Evolutionary conservation across 2,329 filamentous ascomycete genomes (phyloP), one percentile per base, ranked within the genome.

Genomic region (Chaetothyriales sp.): DNA sequence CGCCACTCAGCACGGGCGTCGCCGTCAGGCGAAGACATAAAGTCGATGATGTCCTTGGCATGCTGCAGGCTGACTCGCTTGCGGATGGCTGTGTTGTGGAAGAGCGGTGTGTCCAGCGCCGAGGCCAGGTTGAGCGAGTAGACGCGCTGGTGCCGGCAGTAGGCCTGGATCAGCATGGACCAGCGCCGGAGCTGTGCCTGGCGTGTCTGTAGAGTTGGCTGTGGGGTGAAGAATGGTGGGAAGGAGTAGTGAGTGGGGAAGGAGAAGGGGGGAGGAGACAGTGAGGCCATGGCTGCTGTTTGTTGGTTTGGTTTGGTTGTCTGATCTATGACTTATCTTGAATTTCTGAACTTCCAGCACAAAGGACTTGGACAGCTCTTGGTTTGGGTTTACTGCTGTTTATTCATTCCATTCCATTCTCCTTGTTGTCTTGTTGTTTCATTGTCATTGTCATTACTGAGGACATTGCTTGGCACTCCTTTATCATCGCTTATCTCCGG

Each of bases 91-190:
- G 58, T 49, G 61, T 79, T 79, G 59, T 70, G 62, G 67, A 81
- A 82, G 2, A 81, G 68, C 0, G 74, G 77, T 0, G 77, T 74
- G 53, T 78, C 73, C 46, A 81, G 66, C 10, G 77, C 70, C 43
- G 80, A 72, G 49, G 78, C 71, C 39, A 94, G 72, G 3, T 81
- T 76, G 50, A 96, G 78, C 51, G 79, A 79, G 73, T 81, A 95
- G 63, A 89, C 71, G 59, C 79, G 80, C 71, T 90, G 75, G 69
- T 86, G 77, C 0, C 80, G 79, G 68, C 84, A 86, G 80, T 94
- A 95, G 63, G 81, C 68, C 54, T 88, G 86, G 63, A 96, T 79
- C 15, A 95, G 78, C 28, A 78, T 68, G n/a, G 84, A 81, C 92
- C 92, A 98, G 68, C 89, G 89, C 53, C 77, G 73, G 54, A 88